Evolutionary conservation across 2,329 filamentous ascomycete genomes (phyloP).

Genomic region (Dactylonectria macrodidyma): DNA sequence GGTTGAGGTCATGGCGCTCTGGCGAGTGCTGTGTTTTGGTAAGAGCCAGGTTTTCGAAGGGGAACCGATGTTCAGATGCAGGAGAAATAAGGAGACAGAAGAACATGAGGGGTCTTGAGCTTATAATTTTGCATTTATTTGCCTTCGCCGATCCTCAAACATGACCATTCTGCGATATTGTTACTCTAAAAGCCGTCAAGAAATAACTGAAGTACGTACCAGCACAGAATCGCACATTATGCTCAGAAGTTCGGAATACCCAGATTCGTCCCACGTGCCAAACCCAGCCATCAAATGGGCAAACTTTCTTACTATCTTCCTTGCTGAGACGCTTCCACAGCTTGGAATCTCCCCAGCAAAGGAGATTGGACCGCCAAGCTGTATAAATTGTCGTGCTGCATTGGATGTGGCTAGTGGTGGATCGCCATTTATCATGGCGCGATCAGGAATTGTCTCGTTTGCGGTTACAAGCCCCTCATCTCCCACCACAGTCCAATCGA

Average conservation of each 20-base stretch:
- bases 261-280: constrained; percentile 23
- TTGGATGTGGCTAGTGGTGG: background rate
- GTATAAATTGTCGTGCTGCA: constrained; percentile 4
- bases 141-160: no score
- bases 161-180: no score
- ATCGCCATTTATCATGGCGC: background rate
- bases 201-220: no score
- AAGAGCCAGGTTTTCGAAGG: background rate
- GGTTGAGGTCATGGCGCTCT: no score
- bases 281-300: constrained; percentile 31
- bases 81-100: no score
- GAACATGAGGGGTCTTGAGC: no score
- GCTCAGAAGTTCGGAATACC: constrained; percentile 25
- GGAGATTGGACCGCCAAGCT: background rate
- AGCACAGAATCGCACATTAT: constrained; percentile 18
- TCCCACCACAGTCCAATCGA: constrained; percentile 15
- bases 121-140: no score
- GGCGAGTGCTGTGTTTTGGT: background rate
- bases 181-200: no score
- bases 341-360: constrained; percentile 21
- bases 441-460: background rate
- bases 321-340: constrained; percentile 5
- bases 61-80: background rate
- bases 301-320: constrained; percentile 28
- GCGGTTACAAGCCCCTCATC: constrained; percentile 2